These are phyloP conservation scores for Botrytis fabae DNA, from an alignment of 2,329 filamentous ascomycete genomes.

Conservation along the genomic window DNA sequence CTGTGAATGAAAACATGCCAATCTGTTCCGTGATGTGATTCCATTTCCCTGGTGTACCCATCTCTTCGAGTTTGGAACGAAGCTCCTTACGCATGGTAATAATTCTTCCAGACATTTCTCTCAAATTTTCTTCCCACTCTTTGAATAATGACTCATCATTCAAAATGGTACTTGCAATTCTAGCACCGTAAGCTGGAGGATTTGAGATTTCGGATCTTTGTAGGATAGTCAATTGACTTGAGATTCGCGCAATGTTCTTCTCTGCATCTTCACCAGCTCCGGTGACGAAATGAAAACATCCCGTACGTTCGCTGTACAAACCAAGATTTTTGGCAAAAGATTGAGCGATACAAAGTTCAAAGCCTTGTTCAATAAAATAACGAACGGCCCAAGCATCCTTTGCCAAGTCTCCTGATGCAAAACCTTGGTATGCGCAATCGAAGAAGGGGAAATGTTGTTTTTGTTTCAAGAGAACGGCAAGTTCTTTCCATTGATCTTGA, in stretches of 20 bases:
- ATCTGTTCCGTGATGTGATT: conserved; percentile 98
- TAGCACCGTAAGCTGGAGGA: conserved; percentile 89
- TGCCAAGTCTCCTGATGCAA: conserved; percentile 85
- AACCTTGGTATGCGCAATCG: conserved; percentile 96
- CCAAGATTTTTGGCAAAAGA: conserved; percentile 98
- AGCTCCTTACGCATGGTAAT: conserved; percentile 84
- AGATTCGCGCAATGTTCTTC: conserved; percentile 62
- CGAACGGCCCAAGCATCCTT: conserved; percentile 89
- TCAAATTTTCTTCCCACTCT: conserved; percentile 87
- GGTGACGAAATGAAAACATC: conserved; percentile 92
- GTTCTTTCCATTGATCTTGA: conserved; percentile 88
- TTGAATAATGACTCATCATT: conserved; percentile 80
- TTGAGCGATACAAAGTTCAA: conserved; percentile 85
- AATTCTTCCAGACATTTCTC: conserved; percentile 94
- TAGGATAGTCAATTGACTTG: conserved; percentile 86
- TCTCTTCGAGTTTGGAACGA: conserved; percentile 75
- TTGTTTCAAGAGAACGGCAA: conserved; percentile 72
- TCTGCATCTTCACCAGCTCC: conserved; percentile 67
- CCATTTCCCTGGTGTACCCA: conserved; percentile 87
- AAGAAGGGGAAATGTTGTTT: conserved; percentile 97
- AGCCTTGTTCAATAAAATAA: conserved; percentile 90
- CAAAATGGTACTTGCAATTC: conserved; percentile 80
- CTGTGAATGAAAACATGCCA: conserved; percentile 98
- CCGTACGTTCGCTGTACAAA: conserved; percentile 92
- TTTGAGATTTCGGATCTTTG: conserved; percentile 98